A percentile compares a stretch with the other conserved stretches of the same genome.
These are phyloP conservation scores for Onygenales sp. DNA, from an alignment of 2,329 filamentous ascomycete species.

Conservation along the genomic window DNA sequence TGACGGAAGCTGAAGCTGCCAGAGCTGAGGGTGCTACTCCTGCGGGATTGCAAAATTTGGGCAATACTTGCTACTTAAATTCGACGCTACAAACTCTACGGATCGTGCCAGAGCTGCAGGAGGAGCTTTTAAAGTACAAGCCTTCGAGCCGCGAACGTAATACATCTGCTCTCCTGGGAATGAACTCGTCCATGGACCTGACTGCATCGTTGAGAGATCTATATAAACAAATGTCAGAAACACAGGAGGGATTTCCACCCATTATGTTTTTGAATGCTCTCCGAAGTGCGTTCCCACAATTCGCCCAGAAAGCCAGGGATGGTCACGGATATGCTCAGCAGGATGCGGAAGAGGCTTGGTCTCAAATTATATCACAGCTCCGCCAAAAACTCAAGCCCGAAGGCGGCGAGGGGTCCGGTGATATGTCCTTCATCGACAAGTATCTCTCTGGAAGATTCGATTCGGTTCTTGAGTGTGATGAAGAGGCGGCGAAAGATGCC, in stretches of 20 bases:
- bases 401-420: conserved; percentile 28
- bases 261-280: conserved; percentile 73
- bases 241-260: conserved; percentile 77
- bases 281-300: conserved; percentile 75
- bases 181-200: conserved; percentile 58
- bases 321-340: conserved; percentile 89
- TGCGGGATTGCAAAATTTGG: conserved; percentile 80
- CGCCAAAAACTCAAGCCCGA: conserved; percentile 59
- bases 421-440: conserved; percentile 72
- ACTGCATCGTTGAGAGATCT: conserved; percentile 69
- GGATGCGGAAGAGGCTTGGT: conserved; percentile 97
- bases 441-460: conserved; percentile 81
- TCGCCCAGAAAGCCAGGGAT: conserved; percentile 77
- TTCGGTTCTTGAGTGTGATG: conserved; percentile 72
- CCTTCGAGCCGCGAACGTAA: conserved; percentile 16
- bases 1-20: conserved; percentile 89
- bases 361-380: conserved; percentile 80
- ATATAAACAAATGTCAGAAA: conserved; percentile 82
- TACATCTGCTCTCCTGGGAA: conserved; percentile 42
- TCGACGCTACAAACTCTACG: conserved; percentile 88
- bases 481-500: conserved; percentile 62
- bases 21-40: conserved; percentile 75
- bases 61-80: conserved; percentile 98
- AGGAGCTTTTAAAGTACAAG: conserved; percentile 59
- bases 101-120: conserved; percentile 81